Evolutionary conservation across 192 early-diverging fungal species (phyloP).

Genomic region (Coemansia sp.): DNA sequence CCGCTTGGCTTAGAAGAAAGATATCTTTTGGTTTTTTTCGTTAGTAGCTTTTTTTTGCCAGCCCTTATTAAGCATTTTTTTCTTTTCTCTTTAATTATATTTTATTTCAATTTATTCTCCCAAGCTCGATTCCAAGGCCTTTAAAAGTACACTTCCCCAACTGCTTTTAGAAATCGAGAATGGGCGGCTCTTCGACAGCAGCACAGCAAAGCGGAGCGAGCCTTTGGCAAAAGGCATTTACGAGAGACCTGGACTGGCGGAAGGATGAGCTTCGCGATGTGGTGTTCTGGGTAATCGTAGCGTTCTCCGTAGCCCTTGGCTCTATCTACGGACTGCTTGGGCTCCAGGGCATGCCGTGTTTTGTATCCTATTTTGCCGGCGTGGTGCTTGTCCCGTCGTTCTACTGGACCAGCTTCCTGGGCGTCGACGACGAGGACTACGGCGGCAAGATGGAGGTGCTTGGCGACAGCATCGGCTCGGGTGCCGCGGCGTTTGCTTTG

Average conservation of each 20-base stretch:
- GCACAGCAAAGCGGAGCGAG: background rate
- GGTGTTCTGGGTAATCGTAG: slow-evolving; percentile 42
- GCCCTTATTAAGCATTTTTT: background rate
- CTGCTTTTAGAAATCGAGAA: background rate
- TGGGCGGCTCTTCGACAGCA: background rate
- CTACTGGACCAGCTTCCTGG: slow-evolving; percentile 36
- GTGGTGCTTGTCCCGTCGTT: slow-evolving; percentile 31
- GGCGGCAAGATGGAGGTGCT: slow-evolving; percentile 53
- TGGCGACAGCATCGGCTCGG: slow-evolving; percentile 42
- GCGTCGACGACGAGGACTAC: slow-evolving; percentile 46
- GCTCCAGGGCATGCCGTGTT: slow-evolving; percentile 29
- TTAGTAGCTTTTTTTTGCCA: no score
- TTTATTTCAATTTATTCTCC: background rate
- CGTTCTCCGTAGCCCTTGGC: slow-evolving; percentile 27
- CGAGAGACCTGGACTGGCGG: slow-evolving; percentile 43
- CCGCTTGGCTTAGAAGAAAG: background rate
- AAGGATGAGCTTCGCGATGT: slow-evolving; percentile 46
- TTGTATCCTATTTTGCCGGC: slow-evolving; percentile 29
- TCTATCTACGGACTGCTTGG: slow-evolving; percentile 25
- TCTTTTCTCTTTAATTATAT: background rate
- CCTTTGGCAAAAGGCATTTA: slow-evolving; percentile 41
- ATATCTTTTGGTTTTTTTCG: no score
- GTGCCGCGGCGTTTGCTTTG: slow-evolving; percentile 36
- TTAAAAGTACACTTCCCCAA: no score
- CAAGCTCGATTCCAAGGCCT: no score